phyloP scores from a whole-genome alignment of 2,329 filamentous ascomycete genomes.

The Coniochaeta ligniaria region DNA sequence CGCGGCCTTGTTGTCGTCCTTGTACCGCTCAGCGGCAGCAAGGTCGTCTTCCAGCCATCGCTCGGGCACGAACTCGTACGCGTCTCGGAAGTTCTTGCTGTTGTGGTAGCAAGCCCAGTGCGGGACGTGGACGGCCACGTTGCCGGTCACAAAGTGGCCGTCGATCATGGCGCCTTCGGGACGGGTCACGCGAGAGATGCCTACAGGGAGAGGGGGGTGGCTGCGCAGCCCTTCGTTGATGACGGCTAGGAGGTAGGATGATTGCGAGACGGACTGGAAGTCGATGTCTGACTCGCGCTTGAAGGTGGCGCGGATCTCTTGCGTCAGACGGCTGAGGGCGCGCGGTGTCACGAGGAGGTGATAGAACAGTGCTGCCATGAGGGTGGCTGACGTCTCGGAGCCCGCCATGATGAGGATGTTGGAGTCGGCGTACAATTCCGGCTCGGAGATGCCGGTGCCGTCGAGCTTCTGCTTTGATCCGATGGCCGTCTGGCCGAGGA shows the following conservation, averaged over 20 bases:
- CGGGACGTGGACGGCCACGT: slow-evolving; percentile 29
- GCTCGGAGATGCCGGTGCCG: neutral
- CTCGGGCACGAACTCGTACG: slow-evolving; percentile 20
- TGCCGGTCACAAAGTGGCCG: slow-evolving; percentile 19
- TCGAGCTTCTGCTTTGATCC: neutral
- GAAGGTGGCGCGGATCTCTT: slow-evolving; percentile 11
- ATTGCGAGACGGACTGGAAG: slow-evolving; percentile 13
- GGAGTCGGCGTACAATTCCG: neutral
- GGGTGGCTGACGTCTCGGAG: slow-evolving; percentile 10
- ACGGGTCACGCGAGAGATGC: slow-evolving; percentile 13
- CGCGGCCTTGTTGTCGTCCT: slow-evolving; percentile 5
- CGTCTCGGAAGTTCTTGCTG: slow-evolving; percentile 16
- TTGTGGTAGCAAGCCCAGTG: slow-evolving; percentile 12
- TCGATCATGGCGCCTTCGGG: slow-evolving; percentile 14
- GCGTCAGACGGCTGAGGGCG: slow-evolving; percentile 6
- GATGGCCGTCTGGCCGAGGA: neutral
- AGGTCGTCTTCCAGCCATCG: slow-evolving; percentile 19
- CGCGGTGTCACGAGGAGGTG: slow-evolving; percentile 11
- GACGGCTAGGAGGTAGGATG: slow-evolving; percentile 20
- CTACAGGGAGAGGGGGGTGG: slow-evolving; percentile 11
- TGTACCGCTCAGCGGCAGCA: neutral
- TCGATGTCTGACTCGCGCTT: slow-evolving; percentile 8
- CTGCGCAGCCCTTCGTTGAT: slow-evolving; percentile 20
- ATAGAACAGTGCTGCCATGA: slow-evolving; percentile 7
- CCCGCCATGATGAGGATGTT: slow-evolving; percentile 5